phyloP scores from a whole-genome alignment of 805 yeast species.

The Hanseniaspora guilliermondii region DNA sequence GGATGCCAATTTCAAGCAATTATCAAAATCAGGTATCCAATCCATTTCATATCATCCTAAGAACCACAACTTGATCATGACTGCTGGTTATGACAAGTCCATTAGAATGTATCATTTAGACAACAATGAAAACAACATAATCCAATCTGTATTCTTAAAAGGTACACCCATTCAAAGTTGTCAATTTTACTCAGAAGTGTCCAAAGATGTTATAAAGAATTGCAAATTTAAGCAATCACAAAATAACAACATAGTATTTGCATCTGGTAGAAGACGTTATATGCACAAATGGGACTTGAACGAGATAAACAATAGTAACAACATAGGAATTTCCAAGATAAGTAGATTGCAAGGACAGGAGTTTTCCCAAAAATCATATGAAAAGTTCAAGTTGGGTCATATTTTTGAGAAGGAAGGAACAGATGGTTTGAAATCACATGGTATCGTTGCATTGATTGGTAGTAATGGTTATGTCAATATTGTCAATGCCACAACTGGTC shows the following conservation, averaged over 20 bases:
- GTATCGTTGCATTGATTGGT: constrained; percentile 67
- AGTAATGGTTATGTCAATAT: constrained; percentile 85
- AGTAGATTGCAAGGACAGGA: constrained; percentile 88
- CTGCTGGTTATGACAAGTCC: constrained; percentile 89
- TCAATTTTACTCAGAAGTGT: constrained; percentile 23
- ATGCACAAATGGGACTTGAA: constrained; percentile 87
- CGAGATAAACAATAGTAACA: constrained; percentile 32
- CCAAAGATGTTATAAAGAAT: constrained; percentile 17
- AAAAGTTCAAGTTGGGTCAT: constrained; percentile 63
- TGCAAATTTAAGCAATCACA: constrained; percentile 39
- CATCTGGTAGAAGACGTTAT: constrained; percentile 84
- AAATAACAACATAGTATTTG: constrained; percentile 40
- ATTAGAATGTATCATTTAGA: constrained; percentile 80
- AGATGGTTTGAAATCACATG: constrained; percentile 27
- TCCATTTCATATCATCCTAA: constrained; percentile 71
- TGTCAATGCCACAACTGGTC: constrained; percentile 64
- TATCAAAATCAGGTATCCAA: constrained; percentile 73
- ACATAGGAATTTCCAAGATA: constrained; percentile 57
- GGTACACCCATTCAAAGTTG: constrained; percentile 75
- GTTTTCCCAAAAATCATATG: constrained; percentile 71
- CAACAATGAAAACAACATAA: constrained; percentile 69
- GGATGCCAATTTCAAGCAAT: constrained; percentile 66
- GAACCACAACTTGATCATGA: constrained; percentile 61
- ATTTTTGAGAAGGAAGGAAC: constrained; percentile 18
- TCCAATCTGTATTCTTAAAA: constrained; percentile 67